Percentiles rank a stretch among this genome's conserved stretches.
phyloP scores from a whole-genome alignment of 176 grass and related monocot genomes.

The Eragrostis nindensis region DNA sequence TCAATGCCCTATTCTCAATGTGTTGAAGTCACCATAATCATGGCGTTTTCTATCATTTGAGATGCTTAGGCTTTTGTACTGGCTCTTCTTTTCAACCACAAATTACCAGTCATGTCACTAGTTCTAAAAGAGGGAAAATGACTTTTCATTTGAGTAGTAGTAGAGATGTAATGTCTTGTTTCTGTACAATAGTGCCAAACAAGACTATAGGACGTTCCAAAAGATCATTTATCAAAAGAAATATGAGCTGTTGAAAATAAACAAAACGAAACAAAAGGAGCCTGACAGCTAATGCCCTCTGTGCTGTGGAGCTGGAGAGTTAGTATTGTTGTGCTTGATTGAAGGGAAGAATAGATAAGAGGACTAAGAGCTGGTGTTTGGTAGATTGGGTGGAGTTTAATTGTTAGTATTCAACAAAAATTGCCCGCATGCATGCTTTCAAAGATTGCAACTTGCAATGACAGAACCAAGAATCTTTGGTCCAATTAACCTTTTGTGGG shows the following conservation, averaged over 20 bases:
- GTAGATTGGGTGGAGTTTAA: constrained; percentile 31
- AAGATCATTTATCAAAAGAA: constrained; percentile 19
- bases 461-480: constrained; percentile 15
- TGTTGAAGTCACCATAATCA: constrained; percentile 32
- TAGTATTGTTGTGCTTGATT: constrained; percentile 25
- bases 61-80: background rate
- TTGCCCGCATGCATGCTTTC: constrained; percentile 20
- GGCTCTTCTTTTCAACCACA: constrained; percentile 31
- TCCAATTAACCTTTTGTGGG: constrained; percentile 1
- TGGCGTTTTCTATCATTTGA: constrained; percentile 25
- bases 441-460: constrained; percentile 31
- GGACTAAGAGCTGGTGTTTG: constrained; percentile 41
- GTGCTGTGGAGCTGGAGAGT: no score
- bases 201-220: constrained; percentile 7
- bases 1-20: constrained; percentile 36
- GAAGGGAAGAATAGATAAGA: constrained; percentile 25
- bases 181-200: constrained; percentile 1
- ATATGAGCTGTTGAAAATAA: constrained; percentile 9
- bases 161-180: background rate
- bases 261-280: constrained; percentile 32
- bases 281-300: constrained; percentile 20
- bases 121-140: constrained; percentile 21
- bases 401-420: constrained; percentile 38
- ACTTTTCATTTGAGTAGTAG: constrained; percentile 17
- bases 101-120: constrained; percentile 25